Base-by-base conservation (phyloP, 352 stramenopile genomes). In the Pythium sp. region DNA sequence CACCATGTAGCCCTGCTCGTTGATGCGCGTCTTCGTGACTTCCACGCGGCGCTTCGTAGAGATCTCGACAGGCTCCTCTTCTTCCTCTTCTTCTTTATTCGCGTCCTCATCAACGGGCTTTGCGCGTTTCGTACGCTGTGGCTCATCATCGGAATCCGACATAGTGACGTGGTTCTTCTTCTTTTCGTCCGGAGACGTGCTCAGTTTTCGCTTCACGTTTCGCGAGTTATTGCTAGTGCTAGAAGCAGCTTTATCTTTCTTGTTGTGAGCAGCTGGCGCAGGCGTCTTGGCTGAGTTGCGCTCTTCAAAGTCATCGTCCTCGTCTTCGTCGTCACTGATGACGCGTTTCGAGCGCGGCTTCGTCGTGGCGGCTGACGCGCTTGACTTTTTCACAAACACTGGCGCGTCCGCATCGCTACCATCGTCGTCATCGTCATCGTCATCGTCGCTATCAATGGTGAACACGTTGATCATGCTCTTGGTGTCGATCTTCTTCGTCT, bases 1-100 rank as follows among this genome's bases (percentile, higher is more conserved):
- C 32, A 92, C 83, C 87, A 95, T 95, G 77, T 95, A 95, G 28
- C 87, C 87, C 58, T 91, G 69, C 30, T 92, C 82, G 56, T 89
- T 92, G 68, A 95, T 91, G 59, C 78, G 76, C 47, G 85, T 92
- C 72, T 91, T 95, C 41, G 71, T 82, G 41, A 92, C 77, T 18
- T 87, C 65, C 55, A 89, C 69, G 11, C 77, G 74, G n/a, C 83
- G 76, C 65, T 84, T 92, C 7, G 73, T 85, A 6, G 67, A 41
- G 34, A 89, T 58, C 20, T 36, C 61, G 4, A 36, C 22, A 28
- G 53, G 28, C 15, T 20, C n/a, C 49, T 66, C 30, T 60, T 66
- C 62, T 15, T 66, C 58, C 49, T 70, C 38, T 70, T 69, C 61
- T 11, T 70, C 51, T 18, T 63, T 58, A 26, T 62, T 34, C 18